phyloP scores from a whole-genome alignment of 225 moss, liverwort and hornwort species.

The Takakia lepidozioides region DNA sequence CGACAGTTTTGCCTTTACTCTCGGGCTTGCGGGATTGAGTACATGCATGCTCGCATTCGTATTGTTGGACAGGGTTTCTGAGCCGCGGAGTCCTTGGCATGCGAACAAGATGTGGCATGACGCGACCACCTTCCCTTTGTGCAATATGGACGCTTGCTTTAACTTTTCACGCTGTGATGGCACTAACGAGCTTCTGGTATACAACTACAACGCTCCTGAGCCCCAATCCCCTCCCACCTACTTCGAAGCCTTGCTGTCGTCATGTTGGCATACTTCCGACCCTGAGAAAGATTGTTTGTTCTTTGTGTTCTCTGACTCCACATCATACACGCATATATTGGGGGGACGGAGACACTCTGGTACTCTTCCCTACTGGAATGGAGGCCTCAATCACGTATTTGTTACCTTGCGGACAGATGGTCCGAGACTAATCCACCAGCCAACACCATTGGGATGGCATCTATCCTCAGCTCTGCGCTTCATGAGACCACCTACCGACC shows the following conservation, averaged over 20 bases:
- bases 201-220: slow-evolving; percentile 52
- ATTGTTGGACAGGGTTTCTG: no score
- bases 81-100: no score
- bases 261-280: slow-evolving; percentile 45
- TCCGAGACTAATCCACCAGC: slow-evolving; percentile 43
- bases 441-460: slow-evolving; percentile 54
- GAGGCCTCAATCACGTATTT: slow-evolving; percentile 65
- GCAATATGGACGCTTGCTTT: slow-evolving; percentile 72
- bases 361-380: slow-evolving; percentile 46
- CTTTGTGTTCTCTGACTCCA: slow-evolving; percentile 60
- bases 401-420: slow-evolving; percentile 75
- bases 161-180: slow-evolving; percentile 65
- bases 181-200: slow-evolving; percentile 46
- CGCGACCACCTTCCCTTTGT: slow-evolving; percentile 53
- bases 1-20: no score
- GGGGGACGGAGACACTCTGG: slow-evolving; percentile 26
- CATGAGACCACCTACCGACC: slow-evolving; percentile 60
- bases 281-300: slow-evolving; percentile 61
- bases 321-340: slow-evolving; percentile 12
- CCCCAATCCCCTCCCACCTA: slow-evolving; percentile 24
- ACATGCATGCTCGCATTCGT: no score
- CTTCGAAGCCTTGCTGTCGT: slow-evolving; percentile 25
- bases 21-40: no score
- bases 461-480: slow-evolving; percentile 54
- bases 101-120: slow-evolving; percentile 56